Conservation (phyloP, 2,329 filamentous ascomycete species). For the Keithomyces neogunnii region DNA sequence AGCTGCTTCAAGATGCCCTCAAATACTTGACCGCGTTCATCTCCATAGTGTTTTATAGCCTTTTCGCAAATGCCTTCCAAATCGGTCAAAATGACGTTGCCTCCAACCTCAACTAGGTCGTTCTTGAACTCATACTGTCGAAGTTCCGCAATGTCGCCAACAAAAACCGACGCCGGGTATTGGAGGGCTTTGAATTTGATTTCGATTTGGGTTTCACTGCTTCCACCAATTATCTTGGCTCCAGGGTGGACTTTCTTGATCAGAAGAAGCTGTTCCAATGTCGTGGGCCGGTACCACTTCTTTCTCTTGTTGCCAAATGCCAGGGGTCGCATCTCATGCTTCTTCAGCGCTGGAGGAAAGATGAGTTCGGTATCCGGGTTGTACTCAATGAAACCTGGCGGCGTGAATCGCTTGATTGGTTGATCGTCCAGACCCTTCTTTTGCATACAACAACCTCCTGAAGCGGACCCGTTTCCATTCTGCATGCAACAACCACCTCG, state of each 20-base stretch:
- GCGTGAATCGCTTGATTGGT: conserved; percentile 62
- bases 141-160: conserved; percentile 87
- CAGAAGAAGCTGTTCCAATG: conserved; percentile 75
- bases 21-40: conserved; percentile 66
- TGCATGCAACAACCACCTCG: conserved; percentile 66
- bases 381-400: conserved; percentile 89
- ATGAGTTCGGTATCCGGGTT: conserved; percentile 91
- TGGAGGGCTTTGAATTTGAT: conserved; percentile 95
- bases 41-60: conserved; percentile 72
- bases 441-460: conserved; percentile 61
- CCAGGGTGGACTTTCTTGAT: conserved; percentile 81
- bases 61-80: conserved; percentile 76
- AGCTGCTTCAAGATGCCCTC: conserved; percentile 89
- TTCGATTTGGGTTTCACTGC: conserved; percentile 96
- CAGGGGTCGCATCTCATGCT: conserved; percentile 72
- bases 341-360: conserved; percentile 78
- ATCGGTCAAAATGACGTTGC: conserved; percentile 87
- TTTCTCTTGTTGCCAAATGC: conserved; percentile 93
- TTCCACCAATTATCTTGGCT: conserved; percentile 91
- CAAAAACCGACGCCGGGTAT: conserved; percentile 82
- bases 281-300: conserved; percentile 86
- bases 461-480: conserved; percentile 34
- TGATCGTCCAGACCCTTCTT: conserved; percentile 39
- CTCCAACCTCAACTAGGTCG: conserved; percentile 81
- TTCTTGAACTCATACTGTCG: conserved; percentile 73